Evolutionary conservation across 179 eudicot species (phyloP), one percentile per base, ranked within the genome.

Genomic region (Camellia oleifera): DNA sequence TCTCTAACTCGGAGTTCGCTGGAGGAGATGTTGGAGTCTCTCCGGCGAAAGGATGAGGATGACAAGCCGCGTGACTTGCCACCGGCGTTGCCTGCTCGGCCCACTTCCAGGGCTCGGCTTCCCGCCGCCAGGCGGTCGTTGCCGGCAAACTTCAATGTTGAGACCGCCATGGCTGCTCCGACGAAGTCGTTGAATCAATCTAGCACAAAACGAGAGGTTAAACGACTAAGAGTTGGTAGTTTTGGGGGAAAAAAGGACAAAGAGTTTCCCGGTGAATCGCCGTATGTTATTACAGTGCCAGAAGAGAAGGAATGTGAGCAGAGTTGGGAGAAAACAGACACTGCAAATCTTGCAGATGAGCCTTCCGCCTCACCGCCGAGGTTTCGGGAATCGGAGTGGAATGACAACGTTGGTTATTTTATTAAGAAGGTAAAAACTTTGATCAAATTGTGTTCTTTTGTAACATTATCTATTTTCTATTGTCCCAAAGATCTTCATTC

Each of bases 1-100:
- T 82, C 90, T 60, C 69, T 80, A 75, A 69, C 78, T 62, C 82
- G 94, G 64, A 93, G 97, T 70, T 95, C 98, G 20, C 72, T 95
- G 32, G 99, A 95, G 82, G 97, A 90, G 84, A 92, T 95, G 99
- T 82, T 95, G 45, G 96, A 92, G 6, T 89, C 88, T 32, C 90
- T 95, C 73, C 89, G 87, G 62, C 86, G 81, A 45, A 80, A 78
- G 71, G 98, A 91, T 14, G 90, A 87, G 48, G 76, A 62, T 1
- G 92, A 89, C 71, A 80, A 67, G 81, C 84, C 92, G 0, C 82
- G 72, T 72, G 99, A 95, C 82, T 42, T 85, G 84, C 98, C 97
- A 32, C 97, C 99, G 80, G 96, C 91, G 15, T 72, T 95, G 42
- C 98, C 98, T 2, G 67, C 92, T 1, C 81, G 98, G 13, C 98